Conservation (phyloP, 495 filamentous ascomycete species). For the Pyrenula massariospora region DNA sequence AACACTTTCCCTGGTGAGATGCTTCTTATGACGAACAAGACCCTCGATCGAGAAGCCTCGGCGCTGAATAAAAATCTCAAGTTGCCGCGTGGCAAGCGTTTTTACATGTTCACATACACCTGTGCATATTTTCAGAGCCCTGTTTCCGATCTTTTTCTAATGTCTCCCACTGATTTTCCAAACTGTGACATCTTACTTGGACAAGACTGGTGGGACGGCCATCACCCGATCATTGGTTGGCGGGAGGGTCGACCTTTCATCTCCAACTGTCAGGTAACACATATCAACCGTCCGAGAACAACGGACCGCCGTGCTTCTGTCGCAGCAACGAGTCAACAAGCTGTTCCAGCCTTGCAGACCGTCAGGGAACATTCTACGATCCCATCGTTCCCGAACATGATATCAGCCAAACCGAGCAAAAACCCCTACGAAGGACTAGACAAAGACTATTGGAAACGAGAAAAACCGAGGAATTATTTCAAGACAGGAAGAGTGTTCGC, state of each 20-base stretch:
- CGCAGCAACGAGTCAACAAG: background rate
- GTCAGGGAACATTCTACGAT: background rate
- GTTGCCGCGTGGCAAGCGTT: background rate
- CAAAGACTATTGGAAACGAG: conserved; percentile 10
- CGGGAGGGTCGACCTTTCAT: background rate
- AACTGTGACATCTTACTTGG: background rate
- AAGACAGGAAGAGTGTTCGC: conserved; percentile 18
- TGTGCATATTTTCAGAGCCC: background rate
- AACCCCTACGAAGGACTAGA: background rate
- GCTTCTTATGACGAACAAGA: background rate
- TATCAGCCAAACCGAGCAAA: background rate
- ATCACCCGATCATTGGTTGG: background rate
- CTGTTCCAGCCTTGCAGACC: background rate
- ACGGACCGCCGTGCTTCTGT: background rate
- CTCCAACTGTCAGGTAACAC: background rate
- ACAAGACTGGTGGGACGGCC: background rate
- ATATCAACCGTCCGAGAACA: background rate
- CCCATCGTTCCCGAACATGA: background rate
- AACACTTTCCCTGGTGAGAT: background rate
- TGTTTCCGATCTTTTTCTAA: background rate
- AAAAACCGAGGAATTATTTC: conserved; percentile 9
- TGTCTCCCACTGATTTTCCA: background rate
- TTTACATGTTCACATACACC: background rate
- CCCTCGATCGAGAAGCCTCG: background rate
- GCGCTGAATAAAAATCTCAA: background rate